These are phyloP conservation scores for Ramaria sp. DNA, from an alignment of 768 basidiomycete species.

Conservation along the genomic window DNA sequence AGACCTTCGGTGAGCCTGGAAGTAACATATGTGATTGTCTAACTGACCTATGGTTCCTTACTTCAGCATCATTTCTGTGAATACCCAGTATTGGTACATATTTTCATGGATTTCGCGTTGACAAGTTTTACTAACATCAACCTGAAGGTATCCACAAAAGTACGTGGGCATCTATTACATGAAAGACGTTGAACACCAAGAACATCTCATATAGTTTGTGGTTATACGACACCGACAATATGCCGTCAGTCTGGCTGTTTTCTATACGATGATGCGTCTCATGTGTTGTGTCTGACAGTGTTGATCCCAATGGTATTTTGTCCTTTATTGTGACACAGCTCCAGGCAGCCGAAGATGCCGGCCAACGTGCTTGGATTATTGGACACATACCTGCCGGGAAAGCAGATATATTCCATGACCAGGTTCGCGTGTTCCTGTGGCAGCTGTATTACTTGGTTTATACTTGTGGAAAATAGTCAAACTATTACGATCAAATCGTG, in stretches of 20 bases:
- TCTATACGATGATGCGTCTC: neutral
- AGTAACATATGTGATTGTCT: neutral
- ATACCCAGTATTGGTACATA: slow-evolving; percentile 50
- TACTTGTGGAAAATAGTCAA: slow-evolving; percentile 28
- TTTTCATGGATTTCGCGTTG: neutral
- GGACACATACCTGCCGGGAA: slow-evolving; percentile 48
- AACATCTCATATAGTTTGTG: slow-evolving; percentile 34
- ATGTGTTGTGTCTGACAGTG: slow-evolving; percentile 16
- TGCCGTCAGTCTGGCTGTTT: slow-evolving; percentile 25
- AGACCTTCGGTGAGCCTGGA: slow-evolving; percentile 28
- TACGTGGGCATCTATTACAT: slow-evolving; percentile 15
- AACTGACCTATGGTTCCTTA: neutral
- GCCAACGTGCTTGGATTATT: slow-evolving; percentile 52
- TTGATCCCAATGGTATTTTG: slow-evolving; percentile 53
- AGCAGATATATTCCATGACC: slow-evolving; percentile 38
- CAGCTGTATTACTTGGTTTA: neutral
- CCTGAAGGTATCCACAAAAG: slow-evolving; percentile 25
- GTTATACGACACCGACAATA: slow-evolving; percentile 43
- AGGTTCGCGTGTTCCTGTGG: slow-evolving; percentile 22
- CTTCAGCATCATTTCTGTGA: slow-evolving; percentile 45
- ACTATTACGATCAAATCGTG: slow-evolving; percentile 53
- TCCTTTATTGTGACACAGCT: slow-evolving; percentile 42
- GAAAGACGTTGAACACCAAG: neutral
- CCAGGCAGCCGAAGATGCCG: slow-evolving; percentile 48
- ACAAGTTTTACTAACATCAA: neutral